These are phyloP conservation scores for Gossypium trilobum DNA, from an alignment of 441 rosid genomes.

Conservation along the genomic window DNA sequence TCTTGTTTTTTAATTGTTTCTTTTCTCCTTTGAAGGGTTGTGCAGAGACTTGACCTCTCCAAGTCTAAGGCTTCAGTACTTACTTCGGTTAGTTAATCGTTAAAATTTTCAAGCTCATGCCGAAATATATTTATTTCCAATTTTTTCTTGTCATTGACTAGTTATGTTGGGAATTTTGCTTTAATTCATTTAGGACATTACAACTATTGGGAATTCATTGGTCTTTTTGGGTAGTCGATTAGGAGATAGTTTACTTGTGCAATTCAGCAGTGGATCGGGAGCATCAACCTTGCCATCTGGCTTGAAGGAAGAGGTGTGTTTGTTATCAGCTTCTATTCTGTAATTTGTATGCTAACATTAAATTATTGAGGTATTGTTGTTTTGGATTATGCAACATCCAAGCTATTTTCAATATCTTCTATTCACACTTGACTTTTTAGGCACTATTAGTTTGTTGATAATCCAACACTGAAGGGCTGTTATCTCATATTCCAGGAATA, in stretches of 20 bases:
- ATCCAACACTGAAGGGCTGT: not conserved
- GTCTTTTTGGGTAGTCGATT: slow-evolving; percentile 89
- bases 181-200: slow-evolving; percentile 57
- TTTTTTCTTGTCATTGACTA: slow-evolving; percentile 7
- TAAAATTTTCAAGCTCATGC: slow-evolving; percentile 13
- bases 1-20: slow-evolving; percentile 20
- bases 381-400: not conserved
- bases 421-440: not conserved
- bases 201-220: slow-evolving; percentile 71
- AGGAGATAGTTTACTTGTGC: slow-evolving; percentile 98
- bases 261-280: slow-evolving; percentile 62
- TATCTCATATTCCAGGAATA: not conserved
- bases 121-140: not conserved
- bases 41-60: slow-evolving; percentile 92
- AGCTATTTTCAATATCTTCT: not conserved
- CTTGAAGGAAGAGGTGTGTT: slow-evolving; percentile 76
- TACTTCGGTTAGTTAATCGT: slow-evolving; percentile 67
- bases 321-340: slow-evolving; percentile 10
- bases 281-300: slow-evolving; percentile 51
- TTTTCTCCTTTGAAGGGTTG: slow-evolving; percentile 58
- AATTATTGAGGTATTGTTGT: not conserved
- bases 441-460: slow-evolving; percentile 10
- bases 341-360: not conserved
- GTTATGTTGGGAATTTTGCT: slow-evolving; percentile 21
- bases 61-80: slow-evolving; percentile 98